Percentiles rank a stretch among this genome's conserved stretches.
Evolutionary conservation across 305 asterid genomes (phyloP).

Genomic region (Monarda citriodora): DNA sequence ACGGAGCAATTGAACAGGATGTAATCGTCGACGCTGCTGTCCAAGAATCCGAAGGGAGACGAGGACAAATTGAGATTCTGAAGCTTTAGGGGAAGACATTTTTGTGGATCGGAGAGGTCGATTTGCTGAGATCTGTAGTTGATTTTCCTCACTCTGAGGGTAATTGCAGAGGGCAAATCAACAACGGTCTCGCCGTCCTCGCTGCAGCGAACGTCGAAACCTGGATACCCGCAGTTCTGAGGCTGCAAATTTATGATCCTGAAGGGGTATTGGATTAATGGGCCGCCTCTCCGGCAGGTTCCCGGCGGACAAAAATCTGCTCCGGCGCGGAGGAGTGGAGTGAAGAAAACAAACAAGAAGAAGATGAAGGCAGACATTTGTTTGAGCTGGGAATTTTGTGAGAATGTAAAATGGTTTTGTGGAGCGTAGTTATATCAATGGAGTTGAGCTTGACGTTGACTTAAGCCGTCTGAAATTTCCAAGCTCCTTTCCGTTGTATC

Average conservation of each 20-base stretch:
- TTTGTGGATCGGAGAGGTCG: not conserved
- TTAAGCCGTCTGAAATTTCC: too few relatives aligned
- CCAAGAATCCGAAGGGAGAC: not conserved
- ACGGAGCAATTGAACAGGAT: slow-evolving; percentile 11
- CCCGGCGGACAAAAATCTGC: not conserved
- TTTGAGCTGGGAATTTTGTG: too few relatives aligned
- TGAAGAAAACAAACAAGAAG: not conserved
- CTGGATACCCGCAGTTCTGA: slow-evolving; percentile 10
- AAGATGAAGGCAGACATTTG: slow-evolving; percentile 5
- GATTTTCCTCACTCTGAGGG: not conserved
- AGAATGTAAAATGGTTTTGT: too few relatives aligned
- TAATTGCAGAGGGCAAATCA: not conserved
- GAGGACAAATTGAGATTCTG: slow-evolving; percentile 5
- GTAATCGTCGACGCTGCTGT: not conserved
- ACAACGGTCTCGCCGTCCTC: not conserved
- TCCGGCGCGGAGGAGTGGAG: not conserved
- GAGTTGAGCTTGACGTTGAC: too few relatives aligned
- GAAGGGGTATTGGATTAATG: slow-evolving; percentile 5
- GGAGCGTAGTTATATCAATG: too few relatives aligned
- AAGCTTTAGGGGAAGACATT: not conserved
- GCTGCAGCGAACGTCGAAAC: slow-evolving; percentile 11
- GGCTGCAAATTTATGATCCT: not conserved
- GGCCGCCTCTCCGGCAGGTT: not conserved
- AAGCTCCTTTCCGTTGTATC: too few relatives aligned
- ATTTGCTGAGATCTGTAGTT: not conserved